These are phyloP conservation scores for Yamadazyma epiphylla DNA, from an alignment of 1,139 yeast species.

Conservation along the genomic window DNA sequence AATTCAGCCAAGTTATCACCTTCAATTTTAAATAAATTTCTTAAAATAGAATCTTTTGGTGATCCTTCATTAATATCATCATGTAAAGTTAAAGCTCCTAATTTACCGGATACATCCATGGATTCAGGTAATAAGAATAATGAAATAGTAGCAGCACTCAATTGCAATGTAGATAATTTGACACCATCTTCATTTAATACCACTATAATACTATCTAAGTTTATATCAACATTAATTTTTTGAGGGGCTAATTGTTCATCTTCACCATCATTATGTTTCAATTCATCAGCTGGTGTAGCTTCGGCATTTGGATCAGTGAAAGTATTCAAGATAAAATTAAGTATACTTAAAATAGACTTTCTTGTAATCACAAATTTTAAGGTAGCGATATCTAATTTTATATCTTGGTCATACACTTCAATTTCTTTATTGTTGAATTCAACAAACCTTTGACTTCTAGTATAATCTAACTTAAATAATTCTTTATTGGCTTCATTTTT, in stretches of 20 bases:
- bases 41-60: constrained; percentile 53
- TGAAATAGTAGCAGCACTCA: constrained; percentile 69
- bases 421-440: constrained; percentile 51
- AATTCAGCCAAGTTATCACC: constrained; percentile 83
- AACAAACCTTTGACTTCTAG: constrained; percentile 60
- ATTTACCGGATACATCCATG: constrained; percentile 66
- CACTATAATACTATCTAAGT: constrained; percentile 69
- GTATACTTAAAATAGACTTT: constrained; percentile 68
- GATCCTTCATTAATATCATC: constrained; percentile 74
- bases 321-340: constrained; percentile 81
- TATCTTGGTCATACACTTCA: constrained; percentile 75
- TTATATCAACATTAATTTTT: constrained; percentile 65
- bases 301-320: constrained; percentile 79
- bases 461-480: constrained; percentile 61
- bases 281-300: constrained; percentile 61
- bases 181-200: constrained; percentile 81
- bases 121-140: constrained; percentile 72
- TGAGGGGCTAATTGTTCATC: constrained; percentile 61
- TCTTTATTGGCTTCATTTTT: constrained; percentile 30
- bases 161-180: constrained; percentile 71
- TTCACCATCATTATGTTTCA: constrained; percentile 59
- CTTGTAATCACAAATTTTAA: constrained; percentile 75
- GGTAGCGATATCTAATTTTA: constrained; percentile 75
- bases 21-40: constrained; percentile 73
- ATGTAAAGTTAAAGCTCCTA: constrained; percentile 77